Conservation (phyloP, 176 grass and related monocot species). For the Echinochloa phyllopogon region DNA sequence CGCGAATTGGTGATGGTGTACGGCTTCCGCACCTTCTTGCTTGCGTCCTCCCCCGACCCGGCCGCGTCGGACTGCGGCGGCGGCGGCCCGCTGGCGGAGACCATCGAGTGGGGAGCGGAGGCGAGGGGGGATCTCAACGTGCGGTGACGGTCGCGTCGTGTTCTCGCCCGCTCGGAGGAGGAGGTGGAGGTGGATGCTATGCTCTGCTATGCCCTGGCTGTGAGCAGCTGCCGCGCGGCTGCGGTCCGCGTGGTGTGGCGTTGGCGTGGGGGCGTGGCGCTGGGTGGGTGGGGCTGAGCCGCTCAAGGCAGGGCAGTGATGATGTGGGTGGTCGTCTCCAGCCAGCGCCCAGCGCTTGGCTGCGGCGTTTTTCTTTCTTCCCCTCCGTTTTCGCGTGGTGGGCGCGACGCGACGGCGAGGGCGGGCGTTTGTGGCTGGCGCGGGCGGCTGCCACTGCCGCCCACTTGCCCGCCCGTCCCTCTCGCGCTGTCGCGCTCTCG, state of each 20-base stretch:
- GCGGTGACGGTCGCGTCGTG: constrained; percentile 20
- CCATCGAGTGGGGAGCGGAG: constrained; percentile 22
- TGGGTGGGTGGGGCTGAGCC: constrained; percentile 28
- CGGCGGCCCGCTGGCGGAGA: constrained; percentile 45
- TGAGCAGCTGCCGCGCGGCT: constrained; percentile 32
- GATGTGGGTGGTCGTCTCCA: constrained; percentile 46
- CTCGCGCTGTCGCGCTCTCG: constrained; percentile 36
- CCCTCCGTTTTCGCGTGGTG: constrained; percentile 1
- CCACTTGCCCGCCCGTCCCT: constrained; percentile 39
- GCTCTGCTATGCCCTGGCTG: constrained; percentile 11
- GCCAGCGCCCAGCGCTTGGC: constrained; percentile 8
- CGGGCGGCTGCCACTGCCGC: constrained; percentile 18
- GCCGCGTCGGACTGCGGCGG: constrained; percentile 17
- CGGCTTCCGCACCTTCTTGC: constrained; percentile 88
- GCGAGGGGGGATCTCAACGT: not conserved
- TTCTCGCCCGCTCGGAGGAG: not conserved
- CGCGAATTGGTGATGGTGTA: constrained; percentile 93
- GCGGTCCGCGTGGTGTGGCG: constrained; percentile 39
- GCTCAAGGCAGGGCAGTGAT: not conserved
- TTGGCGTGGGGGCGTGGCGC: not conserved
- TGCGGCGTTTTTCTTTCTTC: not conserved
- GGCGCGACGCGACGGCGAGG: not conserved
- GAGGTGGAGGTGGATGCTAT: not conserved
- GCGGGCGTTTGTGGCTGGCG: constrained; percentile 50
- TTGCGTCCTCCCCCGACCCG: constrained; percentile 58